Evolutionary conservation across 345 rosid genomes (phyloP).

Genomic region (Euphorbia tirucalli): DNA sequence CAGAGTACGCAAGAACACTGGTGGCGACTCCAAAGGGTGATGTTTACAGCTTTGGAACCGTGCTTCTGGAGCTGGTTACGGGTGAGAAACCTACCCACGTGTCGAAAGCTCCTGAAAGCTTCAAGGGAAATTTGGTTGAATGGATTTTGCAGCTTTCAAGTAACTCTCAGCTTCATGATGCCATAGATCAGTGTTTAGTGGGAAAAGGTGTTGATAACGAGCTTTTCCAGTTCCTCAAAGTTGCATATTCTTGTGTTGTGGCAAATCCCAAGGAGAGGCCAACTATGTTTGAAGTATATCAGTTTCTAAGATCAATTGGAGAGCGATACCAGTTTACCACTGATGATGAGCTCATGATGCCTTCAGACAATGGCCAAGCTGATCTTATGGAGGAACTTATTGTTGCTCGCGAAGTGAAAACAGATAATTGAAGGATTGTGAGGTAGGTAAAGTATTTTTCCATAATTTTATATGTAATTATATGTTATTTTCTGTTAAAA

Average conservation of each 20-base stretch:
- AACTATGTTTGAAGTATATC: constrained; percentile 83
- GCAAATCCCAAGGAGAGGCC: constrained; percentile 74
- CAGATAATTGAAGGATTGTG: constrained; percentile 22
- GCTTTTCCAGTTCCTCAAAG: constrained; percentile 72
- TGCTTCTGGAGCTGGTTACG: constrained; percentile 88
- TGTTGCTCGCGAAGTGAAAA: constrained; percentile 50
- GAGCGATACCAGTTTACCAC: constrained; percentile 69
- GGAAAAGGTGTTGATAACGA: constrained; percentile 71
- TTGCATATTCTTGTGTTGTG: constrained; percentile 73
- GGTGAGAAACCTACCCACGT: constrained; percentile 79
- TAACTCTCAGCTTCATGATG: constrained; percentile 53
- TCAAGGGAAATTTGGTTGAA: constrained; percentile 86
- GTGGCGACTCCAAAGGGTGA: constrained; percentile 94
- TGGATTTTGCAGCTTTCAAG: constrained; percentile 60
- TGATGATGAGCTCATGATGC: constrained; percentile 68
- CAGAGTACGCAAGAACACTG: constrained; percentile 80
- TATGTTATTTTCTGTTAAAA: constrained; percentile 18
- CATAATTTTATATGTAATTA: constrained; percentile 27
- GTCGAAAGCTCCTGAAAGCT: constrained; percentile 59
- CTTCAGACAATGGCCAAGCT: constrained; percentile 52
- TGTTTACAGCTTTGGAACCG: constrained; percentile 92
- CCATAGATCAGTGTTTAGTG: constrained; percentile 52
- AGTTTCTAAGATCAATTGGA: constrained; percentile 80
- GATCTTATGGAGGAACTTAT: constrained; percentile 71
- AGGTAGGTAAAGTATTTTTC: constrained; percentile 14